Conservation (phyloP, 2,329 filamentous ascomycete genomes). For the Immersiporthe knoxdaviesiana region DNA sequence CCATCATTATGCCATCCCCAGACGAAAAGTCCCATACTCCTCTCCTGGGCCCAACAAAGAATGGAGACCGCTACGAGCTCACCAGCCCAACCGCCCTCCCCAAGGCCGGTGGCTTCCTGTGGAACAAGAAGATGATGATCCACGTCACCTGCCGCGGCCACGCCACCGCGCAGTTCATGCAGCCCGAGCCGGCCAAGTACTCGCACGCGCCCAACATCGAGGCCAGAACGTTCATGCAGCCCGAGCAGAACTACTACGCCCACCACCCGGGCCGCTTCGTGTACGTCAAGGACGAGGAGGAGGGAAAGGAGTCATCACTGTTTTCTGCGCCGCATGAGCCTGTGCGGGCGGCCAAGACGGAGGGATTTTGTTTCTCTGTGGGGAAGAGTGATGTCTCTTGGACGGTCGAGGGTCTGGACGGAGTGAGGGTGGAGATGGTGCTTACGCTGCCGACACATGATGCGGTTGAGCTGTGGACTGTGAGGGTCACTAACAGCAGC, state of each 20-base stretch:
- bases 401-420: slow-evolving; percentile 52
- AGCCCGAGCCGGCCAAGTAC: slow-evolving; percentile 63
- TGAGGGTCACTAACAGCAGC: slow-evolving; percentile 52
- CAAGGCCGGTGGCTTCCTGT: slow-evolving; percentile 59
- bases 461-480: slow-evolving; percentile 59
- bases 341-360: slow-evolving; percentile 49
- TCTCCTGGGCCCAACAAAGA: slow-evolving; percentile 42
- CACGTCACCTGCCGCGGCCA: slow-evolving; percentile 63
- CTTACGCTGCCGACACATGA: slow-evolving; percentile 56
- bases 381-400: slow-evolving; percentile 60
- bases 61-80: slow-evolving; percentile 59
- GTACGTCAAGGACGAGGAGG: slow-evolving; percentile 61
- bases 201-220: slow-evolving; percentile 62
- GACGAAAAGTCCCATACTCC: background rate
- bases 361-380: slow-evolving; percentile 56
- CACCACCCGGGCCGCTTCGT: slow-evolving; percentile 63
- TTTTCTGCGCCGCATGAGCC: slow-evolving; percentile 62
- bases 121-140: slow-evolving; percentile 66
- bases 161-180: slow-evolving; percentile 62
- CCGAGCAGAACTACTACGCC: slow-evolving; percentile 61
- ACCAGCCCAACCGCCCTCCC: slow-evolving; percentile 59
- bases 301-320: slow-evolving; percentile 48
- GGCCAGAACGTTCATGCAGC: slow-evolving; percentile 64
- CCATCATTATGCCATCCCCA: slow-evolving; percentile 5
- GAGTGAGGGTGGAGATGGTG: slow-evolving; percentile 55